These are phyloP conservation scores for Dioscorea zingiberensis DNA, from an alignment of 106 monocot species.

Conservation along the genomic window DNA sequence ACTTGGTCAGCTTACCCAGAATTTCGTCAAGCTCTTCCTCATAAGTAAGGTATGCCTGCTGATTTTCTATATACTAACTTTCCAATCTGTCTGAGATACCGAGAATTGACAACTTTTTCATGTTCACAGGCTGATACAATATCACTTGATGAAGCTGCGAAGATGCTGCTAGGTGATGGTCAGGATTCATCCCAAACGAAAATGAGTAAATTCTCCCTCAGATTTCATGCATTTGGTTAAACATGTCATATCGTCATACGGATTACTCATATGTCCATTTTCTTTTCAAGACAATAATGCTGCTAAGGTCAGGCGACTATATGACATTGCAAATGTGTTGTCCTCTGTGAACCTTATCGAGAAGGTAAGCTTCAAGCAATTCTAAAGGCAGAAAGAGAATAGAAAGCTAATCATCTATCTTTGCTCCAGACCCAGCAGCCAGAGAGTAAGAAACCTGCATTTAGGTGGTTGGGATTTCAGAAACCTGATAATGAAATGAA, in stretches of 20 bases:
- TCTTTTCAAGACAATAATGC: conserved; percentile 31
- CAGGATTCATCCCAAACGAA: conserved; percentile 54
- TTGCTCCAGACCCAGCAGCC: conserved; percentile 54
- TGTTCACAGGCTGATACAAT: conserved; percentile 52
- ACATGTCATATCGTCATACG: background rate
- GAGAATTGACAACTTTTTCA: background rate
- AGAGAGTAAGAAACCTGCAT: conserved; percentile 78
- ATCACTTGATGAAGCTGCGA: conserved; percentile 88
- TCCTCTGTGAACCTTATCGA: conserved; percentile 83
- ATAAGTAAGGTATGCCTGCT: conserved; percentile 46
- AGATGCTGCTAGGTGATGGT: conserved; percentile 57
- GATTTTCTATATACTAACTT: background rate
- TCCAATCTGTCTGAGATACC: background rate
- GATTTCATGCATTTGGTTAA: background rate
- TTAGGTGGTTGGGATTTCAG: conserved; percentile 69
- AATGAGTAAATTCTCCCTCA: conserved; percentile 35
- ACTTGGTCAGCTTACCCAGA: conserved; percentile 82
- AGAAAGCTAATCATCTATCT: background rate
- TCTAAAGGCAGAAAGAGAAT: background rate
- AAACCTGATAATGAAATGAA: conserved; percentile 25
- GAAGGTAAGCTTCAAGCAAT: conserved; percentile 44
- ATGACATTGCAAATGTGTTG: conserved; percentile 91
- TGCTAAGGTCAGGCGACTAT: conserved; percentile 82
- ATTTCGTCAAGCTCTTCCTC: conserved; percentile 87
- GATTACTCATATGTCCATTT: conserved; percentile 1